phyloP scores from a whole-genome alignment of 2,329 filamentous ascomycete species.

The Leptographium procerum region DNA sequence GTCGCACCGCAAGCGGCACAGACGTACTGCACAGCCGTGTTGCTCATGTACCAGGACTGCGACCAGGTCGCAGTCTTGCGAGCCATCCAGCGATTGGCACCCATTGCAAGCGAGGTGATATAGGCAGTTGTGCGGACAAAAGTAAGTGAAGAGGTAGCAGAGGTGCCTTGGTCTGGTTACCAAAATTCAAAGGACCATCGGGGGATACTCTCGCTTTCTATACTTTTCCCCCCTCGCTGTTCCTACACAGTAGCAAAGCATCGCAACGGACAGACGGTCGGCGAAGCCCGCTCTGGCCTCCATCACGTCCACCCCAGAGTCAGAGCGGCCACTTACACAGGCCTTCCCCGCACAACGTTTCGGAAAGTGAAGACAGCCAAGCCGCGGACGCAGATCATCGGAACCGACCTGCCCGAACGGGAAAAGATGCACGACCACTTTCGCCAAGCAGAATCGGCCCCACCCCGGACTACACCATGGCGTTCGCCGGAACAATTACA shows the following conservation, averaged over 20 bases:
- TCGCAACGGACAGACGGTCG: neutral
- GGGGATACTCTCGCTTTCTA: too few relatives aligned
- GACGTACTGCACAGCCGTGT: conserved; percentile 1
- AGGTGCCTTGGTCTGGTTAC: too few relatives aligned
- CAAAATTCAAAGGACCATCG: too few relatives aligned
- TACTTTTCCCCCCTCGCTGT: too few relatives aligned
- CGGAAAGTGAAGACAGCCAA: neutral
- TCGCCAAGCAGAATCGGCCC: neutral
- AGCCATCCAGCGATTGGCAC: conserved; percentile 1
- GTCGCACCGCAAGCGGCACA: conserved; percentile 1
- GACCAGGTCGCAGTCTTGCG: conserved; percentile 1
- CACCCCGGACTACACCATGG: neutral
- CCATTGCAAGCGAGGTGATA: neutral
- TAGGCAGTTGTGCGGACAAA: neutral
- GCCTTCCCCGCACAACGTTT: neutral
- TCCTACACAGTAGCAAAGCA: too few relatives aligned
- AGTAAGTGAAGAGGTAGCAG: neutral
- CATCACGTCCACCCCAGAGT: too few relatives aligned
- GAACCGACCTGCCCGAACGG: neutral
- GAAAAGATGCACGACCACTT: neutral
- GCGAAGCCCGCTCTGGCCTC: neutral
- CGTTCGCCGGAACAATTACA: neutral
- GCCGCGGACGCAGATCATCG: neutral
- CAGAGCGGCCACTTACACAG: too few relatives aligned
- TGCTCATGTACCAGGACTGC: conserved; percentile 5